Base-by-base conservation (phyloP, 352 stramenopile genomes). In the Nothophytophthora sp. region DNA sequence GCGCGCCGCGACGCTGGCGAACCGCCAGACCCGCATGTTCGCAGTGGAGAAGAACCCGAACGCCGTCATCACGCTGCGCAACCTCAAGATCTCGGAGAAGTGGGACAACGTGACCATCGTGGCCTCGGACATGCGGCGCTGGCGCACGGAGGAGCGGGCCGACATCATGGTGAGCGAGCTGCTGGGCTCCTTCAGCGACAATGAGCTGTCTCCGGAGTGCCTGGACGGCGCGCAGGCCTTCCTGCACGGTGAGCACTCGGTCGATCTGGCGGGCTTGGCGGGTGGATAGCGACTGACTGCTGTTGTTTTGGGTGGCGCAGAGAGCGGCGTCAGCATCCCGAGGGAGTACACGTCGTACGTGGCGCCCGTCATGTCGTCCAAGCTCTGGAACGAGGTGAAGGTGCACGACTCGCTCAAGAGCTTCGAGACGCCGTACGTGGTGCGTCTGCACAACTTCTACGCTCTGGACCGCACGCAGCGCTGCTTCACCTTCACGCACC, bases 41-140 rank as follows among this genome's bases (percentile, higher is more conserved):
- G 97, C 96, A 0, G 86, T 99, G 15, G 97, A 99, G 72, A 99
- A 99, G 73, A 99, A 99, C 71, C 90, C 96, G 7, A 99, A 98
- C 49, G 97, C 97, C 5, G 80, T 99, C 22, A 88, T 99, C 32
- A 99, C 97, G 38, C 54, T 92, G 34, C 79, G 82, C 10, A 92
- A 92, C 56, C 69, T 90, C 29, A 92, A 92, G 59, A 76, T 83
- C 22, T 86, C 88, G 63, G 81, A 93, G 73, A 81, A 83, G 63
- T 91, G 83, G 94, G 70, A 96, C 63, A 75, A 82, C 48, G 75
- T 92, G 16, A 88, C 71, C n/a, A 89, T 97, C 42, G 68, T 97
- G 5, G 50, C 85, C 38, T 82, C 73, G 4, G 90, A 97, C 47
- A 96, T 96, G 88, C 82, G 90, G 12, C 68, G 73, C 18, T 96